Evolutionary conservation across 169 alveolate genomes (phyloP).

Genomic region (Eimeria necatrix): DNA sequence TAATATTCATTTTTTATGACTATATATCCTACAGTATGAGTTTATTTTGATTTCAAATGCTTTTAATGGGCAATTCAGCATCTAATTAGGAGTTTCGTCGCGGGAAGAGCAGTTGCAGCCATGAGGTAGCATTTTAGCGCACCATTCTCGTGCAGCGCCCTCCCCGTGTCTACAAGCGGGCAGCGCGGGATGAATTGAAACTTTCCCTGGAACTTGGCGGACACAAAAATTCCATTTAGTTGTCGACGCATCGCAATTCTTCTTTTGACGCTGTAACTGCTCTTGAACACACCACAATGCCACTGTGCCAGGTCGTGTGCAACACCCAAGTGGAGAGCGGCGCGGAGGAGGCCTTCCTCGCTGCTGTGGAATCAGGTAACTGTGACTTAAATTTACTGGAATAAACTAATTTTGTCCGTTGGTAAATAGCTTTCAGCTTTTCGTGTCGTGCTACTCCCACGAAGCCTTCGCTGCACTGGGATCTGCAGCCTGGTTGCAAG

Average conservation of each 20-base stretch:
- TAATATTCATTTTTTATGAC: too few species aligned
- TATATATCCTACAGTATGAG: too few species aligned
- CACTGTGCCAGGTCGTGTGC: slow-evolving; percentile 41
- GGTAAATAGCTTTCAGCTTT: background rate
- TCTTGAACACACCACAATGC: slow-evolving; percentile 6
- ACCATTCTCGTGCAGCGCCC: too few species aligned
- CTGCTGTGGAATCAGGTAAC: slow-evolving; percentile 39
- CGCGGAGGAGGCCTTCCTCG: slow-evolving; percentile 43
- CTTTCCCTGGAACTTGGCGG: too few species aligned
- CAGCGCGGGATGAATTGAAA: too few species aligned
- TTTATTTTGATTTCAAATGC: too few species aligned
- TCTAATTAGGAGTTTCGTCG: too few species aligned
- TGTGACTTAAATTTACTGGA: background rate
- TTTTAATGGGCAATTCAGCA: too few species aligned
- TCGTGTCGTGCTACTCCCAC: background rate
- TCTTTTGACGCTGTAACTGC: background rate
- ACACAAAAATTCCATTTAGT: background rate
- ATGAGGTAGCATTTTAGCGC: too few species aligned
- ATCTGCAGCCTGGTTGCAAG: background rate
- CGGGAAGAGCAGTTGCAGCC: too few species aligned
- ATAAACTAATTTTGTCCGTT: background rate
- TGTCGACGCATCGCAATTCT: background rate
- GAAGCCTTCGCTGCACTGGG: background rate
- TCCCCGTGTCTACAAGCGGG: too few species aligned
- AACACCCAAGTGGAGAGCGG: slow-evolving; percentile 20